phyloP scores from a whole-genome alignment of 768 basidiomycete species.

The Phlegmacium glaucopus region DNA sequence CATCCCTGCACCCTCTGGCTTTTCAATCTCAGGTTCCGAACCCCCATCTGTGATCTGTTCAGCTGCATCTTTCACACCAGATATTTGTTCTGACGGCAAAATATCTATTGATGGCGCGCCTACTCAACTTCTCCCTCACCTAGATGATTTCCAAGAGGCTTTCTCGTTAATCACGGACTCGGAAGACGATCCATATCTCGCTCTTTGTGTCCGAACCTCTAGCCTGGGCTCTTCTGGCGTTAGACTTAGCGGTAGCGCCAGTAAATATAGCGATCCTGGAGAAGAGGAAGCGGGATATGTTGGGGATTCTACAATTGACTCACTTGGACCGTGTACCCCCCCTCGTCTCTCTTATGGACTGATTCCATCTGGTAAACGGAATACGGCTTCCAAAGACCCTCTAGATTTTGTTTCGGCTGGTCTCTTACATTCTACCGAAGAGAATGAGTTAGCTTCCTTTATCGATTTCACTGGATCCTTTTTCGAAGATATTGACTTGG shows the following conservation, averaged over 20 bases:
- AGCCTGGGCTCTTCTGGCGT: neutral
- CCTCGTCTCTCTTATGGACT: too few species aligned
- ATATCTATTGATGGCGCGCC: neutral
- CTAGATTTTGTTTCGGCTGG: neutral
- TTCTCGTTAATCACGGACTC: constrained; percentile 3
- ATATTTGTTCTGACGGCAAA: neutral
- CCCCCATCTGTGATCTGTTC: neutral
- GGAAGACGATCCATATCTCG: neutral
- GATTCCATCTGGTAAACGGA: neutral
- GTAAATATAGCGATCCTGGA: constrained; percentile 1
- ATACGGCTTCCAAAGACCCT: neutral
- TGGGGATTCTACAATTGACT: neutral
- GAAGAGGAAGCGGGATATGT: constrained; percentile 11
- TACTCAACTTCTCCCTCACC: neutral
- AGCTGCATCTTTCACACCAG: neutral
- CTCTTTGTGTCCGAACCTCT: constrained; percentile 11
- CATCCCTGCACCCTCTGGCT: constrained; percentile 7
- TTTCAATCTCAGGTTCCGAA: neutral
- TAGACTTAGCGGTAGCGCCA: neutral
- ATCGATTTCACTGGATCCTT: constrained; percentile 1
- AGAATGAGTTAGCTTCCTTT: constrained; percentile 1
- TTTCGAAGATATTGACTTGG: neutral
- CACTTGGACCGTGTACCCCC: too few species aligned
- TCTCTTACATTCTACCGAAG: neutral
- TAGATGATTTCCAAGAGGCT: neutral